Evolutionary conservation across 2,329 filamentous ascomycete species (phyloP), one percentile per base, ranked within the genome.

Genomic region (Coniochaeta sp.): DNA sequence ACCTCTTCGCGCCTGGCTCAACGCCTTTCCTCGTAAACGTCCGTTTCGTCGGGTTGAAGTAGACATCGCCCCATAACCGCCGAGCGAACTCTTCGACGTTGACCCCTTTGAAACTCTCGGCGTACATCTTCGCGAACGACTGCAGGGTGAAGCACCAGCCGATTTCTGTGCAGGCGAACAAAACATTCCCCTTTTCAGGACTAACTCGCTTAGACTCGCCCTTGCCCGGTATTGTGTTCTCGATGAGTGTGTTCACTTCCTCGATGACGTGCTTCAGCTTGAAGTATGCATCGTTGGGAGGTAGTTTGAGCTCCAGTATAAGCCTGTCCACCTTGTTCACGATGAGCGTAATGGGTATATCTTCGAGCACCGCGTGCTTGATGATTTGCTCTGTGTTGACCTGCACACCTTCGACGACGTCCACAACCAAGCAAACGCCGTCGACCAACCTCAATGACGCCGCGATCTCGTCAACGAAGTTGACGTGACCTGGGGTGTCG

Each of bases 211-310:
- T 86, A 63, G 83, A 86, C 69, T 91, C 90, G 31, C 93, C 92
- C 67, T 86, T 85, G 1, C 91, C 89, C 4, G 95, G 93, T 31
- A 92, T 81, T 3, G 90, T 89, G 71, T 90, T 92, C 71, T 96
- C 91, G 68, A 99, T 98, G 66, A 95, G 80, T 1, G 91, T 96
- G 76, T 99, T 99, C 74, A 99, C 93, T 74, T 98, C 91, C 74
- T 99, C 95, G 59, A 99, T 86, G n/a, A 97, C 92, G 73, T 98
- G 93, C 77, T 97, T 98, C 59, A 99, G 81, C 80, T 99, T 99
- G 81, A 97, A 98, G 77, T 99, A 99, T 14, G 95, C 95, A 71
- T 99, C 95, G 65, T 88, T 91, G 1, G 95, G 95, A 1, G 95
- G 95, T 16, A 99, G 82, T 73, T 96, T 96, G 58, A 99, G 80